Evolutionary conservation across 2,329 filamentous ascomycete species (phyloP), one percentile per base, ranked within the genome.

Genomic region (Ophiostoma fasciatum): DNA sequence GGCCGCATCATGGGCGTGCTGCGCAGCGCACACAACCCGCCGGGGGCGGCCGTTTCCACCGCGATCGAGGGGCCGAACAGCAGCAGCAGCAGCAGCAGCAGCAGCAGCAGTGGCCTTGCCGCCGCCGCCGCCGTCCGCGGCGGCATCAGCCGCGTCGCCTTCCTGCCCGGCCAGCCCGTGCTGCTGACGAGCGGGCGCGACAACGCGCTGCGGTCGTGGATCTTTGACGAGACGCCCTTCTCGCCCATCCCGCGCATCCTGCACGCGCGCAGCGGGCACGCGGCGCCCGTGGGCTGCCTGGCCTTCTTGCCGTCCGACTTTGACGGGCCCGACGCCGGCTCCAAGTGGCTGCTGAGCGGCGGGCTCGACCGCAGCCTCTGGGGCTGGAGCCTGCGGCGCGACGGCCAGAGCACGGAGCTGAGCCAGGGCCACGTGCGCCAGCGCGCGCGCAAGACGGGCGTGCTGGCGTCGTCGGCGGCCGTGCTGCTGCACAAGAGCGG

Each of bases 121-220:
- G n/a, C n/a, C n/a, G n/a, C n/a, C n/a, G 18, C 58, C 2, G 55
- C 61, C n/a, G 68, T 81, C 14, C 67, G 74, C 12, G 81, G 82
- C 20, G 88, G 87, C 4, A 72, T 94, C 31, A 92, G 77, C 61
- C 87, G 82, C 51, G 63, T 93, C 15, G 83, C 94, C 49, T 98
- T 98, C 49, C 64, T 98, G 10, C 63, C 78, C 13, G 88, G 87
- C 0, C 92, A 98, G 53, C 81, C 84, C 5, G 79, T 96, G 3
- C 71, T 98, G 28, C 65, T 96, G 20, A 94, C 85, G 9, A 90
- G 84, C 45, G 92, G 90, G 5, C 67, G 82, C 32, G 90, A 98
- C 55, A 98, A 98, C 57, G 83, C 87, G 9, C 62, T 98, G 40
- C 92, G 88, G 54, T 87, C 85, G 5, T 94, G 88, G 88, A 90